Percentiles rank a stretch among this genome's conserved stretches.
phyloP scores from a whole-genome alignment of 768 basidiomycete species.

The Suillus clintonianus region DNA sequence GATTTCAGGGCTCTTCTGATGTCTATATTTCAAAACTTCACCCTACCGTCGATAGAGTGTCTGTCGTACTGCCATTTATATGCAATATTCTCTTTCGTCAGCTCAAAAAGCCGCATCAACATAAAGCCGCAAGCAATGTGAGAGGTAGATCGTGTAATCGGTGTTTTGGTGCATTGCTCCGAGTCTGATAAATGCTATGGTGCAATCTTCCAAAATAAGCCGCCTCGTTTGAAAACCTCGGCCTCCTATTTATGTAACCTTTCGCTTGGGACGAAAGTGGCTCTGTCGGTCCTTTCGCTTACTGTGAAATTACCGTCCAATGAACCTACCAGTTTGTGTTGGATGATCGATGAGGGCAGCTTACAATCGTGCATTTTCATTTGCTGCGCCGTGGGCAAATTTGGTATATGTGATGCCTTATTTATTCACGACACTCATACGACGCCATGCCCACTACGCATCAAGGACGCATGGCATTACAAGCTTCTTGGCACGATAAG shows the following conservation, averaged over 20 bases:
- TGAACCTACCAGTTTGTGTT: not conserved
- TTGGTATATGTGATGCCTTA: not conserved
- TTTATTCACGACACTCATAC: not conserved
- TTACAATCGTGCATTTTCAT: not conserved
- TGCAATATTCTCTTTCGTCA: not conserved
- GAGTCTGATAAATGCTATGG: not conserved
- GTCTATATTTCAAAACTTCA: not conserved
- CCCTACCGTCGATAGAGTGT: not conserved
- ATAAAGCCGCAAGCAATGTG: not conserved
- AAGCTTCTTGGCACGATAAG: not conserved
- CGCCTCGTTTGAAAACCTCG: not conserved
- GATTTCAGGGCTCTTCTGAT: not conserved
- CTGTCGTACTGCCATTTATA: not conserved
- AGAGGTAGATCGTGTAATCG: not conserved
- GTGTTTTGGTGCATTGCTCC: not conserved
- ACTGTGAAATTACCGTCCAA: not conserved
- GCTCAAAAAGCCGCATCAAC: not conserved
- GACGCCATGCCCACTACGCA: not conserved
- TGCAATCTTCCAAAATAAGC: not conserved
- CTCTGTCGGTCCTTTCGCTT: not conserved
- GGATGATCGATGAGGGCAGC: not conserved
- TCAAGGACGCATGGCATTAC: constrained; percentile 1
- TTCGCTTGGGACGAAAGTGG: not conserved
- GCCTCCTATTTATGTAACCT: not conserved
- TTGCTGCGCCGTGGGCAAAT: not conserved